These are phyloP conservation scores for Umbelopsis sp. DNA, from an alignment of 371 early-diverging fungal species.

Conservation along the genomic window DNA sequence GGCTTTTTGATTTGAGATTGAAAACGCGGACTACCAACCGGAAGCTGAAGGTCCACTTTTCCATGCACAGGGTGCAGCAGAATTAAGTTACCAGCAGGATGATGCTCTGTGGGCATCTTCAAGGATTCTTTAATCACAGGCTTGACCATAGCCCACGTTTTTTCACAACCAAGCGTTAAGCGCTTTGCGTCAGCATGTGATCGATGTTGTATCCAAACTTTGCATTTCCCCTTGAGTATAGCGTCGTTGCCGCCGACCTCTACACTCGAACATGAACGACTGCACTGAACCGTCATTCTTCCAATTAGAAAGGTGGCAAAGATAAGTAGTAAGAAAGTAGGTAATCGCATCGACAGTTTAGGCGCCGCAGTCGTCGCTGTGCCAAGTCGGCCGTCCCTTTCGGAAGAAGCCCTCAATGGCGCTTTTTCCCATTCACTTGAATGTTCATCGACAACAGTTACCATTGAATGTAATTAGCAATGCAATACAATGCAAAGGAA, in stretches of 20 bases:
- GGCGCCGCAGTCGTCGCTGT: neutral
- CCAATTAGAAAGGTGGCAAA: conserved; percentile 1
- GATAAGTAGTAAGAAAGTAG: neutral
- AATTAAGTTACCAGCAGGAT: neutral
- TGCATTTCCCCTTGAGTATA: conserved; percentile 4
- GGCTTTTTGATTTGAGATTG: neutral
- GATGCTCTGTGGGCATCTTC: neutral
- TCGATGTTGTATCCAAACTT: conserved; percentile 11
- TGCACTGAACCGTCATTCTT: neutral
- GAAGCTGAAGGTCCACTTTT: neutral
- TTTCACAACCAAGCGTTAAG: conserved; percentile 11
- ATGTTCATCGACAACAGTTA: conserved; percentile 1
- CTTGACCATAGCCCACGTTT: neutral
- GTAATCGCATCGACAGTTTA: neutral
- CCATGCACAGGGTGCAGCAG: neutral
- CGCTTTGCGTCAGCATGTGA: conserved; percentile 7
- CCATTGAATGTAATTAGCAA: conserved; percentile 4
- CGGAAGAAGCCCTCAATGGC: neutral
- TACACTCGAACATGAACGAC: neutral
- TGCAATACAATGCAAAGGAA: no score
- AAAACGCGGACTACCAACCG: neutral
- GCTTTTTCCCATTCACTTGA: neutral
- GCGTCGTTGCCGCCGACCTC: neutral
- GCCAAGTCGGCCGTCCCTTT: neutral
- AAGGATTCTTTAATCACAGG: neutral